Percentiles rank a stretch among this genome's conserved stretches.
phyloP scores from a whole-genome alignment of 371 early-diverging fungal genomes.

The Circinella umbellata region DNA sequence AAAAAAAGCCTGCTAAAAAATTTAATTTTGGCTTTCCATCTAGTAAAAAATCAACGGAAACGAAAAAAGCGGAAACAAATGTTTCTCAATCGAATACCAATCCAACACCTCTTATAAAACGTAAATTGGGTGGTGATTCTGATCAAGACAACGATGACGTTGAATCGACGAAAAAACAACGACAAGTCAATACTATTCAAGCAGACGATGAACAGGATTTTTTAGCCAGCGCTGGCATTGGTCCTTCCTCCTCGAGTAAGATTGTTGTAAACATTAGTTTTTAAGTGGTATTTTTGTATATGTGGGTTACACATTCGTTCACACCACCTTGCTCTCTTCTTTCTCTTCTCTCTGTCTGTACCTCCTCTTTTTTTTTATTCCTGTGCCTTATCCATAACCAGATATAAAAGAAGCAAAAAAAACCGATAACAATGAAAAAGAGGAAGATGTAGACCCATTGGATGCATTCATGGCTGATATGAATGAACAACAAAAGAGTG shows the following conservation, averaged over 20 bases:
- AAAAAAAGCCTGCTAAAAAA: conserved; percentile 21
- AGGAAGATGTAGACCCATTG: conserved; percentile 80
- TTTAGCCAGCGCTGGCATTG: conserved; percentile 31
- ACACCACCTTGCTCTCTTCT: conserved; percentile 6
- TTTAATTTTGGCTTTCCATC: conserved; percentile 28
- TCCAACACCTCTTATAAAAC: conserved; percentile 5
- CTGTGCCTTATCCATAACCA: not conserved
- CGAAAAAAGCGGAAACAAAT: not conserved
- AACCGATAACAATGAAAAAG: conserved; percentile 27
- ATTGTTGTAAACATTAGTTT: not conserved
- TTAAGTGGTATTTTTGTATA: too few species aligned
- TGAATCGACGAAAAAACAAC: conserved; percentile 15
- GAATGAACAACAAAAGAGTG: conserved; percentile 59
- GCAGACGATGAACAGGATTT: conserved; percentile 31
- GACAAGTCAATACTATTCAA: conserved; percentile 15
- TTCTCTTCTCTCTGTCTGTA: too few species aligned
- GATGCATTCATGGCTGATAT: conserved; percentile 92
- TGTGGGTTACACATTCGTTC: conserved; percentile 7
- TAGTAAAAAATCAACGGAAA: conserved; percentile 11
- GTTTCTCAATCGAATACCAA: not conserved
- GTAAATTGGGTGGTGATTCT: conserved; percentile 1
- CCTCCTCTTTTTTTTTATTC: not conserved
- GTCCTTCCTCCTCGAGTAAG: conserved; percentile 14
- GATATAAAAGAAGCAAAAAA: conserved; percentile 4
- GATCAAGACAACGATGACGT: conserved; percentile 13